phyloP scores from a whole-genome alignment of 805 yeast species.

The Wickerhamiella cacticola region DNA sequence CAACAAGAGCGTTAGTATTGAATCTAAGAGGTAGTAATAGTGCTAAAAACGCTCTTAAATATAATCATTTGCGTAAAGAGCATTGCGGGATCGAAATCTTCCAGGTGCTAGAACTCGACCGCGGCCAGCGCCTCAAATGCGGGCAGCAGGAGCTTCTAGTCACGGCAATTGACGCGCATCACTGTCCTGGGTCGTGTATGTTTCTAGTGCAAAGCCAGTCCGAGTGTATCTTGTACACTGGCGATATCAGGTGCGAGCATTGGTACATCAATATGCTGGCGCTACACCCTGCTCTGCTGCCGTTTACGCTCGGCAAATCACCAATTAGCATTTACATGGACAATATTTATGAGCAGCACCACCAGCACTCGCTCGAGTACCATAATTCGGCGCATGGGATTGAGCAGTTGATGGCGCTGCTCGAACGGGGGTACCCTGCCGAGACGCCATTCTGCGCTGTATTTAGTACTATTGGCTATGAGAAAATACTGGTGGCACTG shows the following conservation, averaged over 20 bases:
- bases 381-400: constrained; percentile 36
- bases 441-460: constrained; percentile 34
- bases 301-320: constrained; percentile 30
- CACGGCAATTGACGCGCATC: constrained; percentile 40
- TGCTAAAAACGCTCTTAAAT: constrained; percentile 20
- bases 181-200: constrained; percentile 51
- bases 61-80: constrained; percentile 21
- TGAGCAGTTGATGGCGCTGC: constrained; percentile 25
- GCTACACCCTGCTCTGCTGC: constrained; percentile 33
- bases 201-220: constrained; percentile 34
- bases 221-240: constrained; percentile 39
- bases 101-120: constrained; percentile 15
- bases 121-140: constrained; percentile 17
- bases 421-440: constrained; percentile 34
- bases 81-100: constrained; percentile 21
- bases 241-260: constrained; percentile 45
- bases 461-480: constrained; percentile 40
- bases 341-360: constrained; percentile 41
- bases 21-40: constrained; percentile 17
- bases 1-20: constrained; percentile 29
- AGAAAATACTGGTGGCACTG: constrained; percentile 39
- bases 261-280: constrained; percentile 38
- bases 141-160: constrained; percentile 25
- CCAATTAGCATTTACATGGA: constrained; percentile 43
- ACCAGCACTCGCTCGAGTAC: constrained; percentile 39